A percentile compares a stretch with the other conserved stretches of the same genome.
Evolutionary conservation across 768 basidiomycete species (phyloP).

Genomic region (Boletus reticuloceps): DNA sequence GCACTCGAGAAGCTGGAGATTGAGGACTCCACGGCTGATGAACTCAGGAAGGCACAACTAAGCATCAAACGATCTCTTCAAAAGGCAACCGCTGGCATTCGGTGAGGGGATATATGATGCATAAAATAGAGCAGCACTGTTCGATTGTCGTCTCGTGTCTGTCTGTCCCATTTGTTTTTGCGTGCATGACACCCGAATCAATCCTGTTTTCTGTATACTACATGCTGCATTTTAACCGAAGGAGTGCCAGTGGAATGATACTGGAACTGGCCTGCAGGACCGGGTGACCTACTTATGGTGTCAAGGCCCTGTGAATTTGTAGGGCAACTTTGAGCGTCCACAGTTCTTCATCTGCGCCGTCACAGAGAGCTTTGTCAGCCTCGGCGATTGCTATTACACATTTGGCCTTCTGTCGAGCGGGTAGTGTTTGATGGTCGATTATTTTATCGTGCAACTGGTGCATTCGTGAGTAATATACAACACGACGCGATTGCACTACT

Average conservation of each 20-base stretch:
- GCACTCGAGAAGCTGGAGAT: constrained; percentile 99
- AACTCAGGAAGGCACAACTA: constrained; percentile 94
- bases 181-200: constrained; percentile 15
- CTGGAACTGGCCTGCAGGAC: neutral
- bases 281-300: constrained; percentile 7
- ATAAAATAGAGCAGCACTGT: constrained; percentile 17
- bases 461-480: constrained; percentile 6
- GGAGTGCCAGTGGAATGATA: neutral
- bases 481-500: constrained; percentile 17
- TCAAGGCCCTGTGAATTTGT: constrained; percentile 63
- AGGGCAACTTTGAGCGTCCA: constrained; percentile 92
- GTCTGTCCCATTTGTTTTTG: constrained; percentile 11
- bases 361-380: constrained; percentile 93
- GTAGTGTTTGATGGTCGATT: constrained; percentile 77
- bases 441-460: constrained; percentile 86
- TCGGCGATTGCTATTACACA: constrained; percentile 88
- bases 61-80: constrained; percentile 95
- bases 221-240: neutral
- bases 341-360: constrained; percentile 96
- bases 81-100: constrained; percentile 92
- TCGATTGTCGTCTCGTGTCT: constrained; percentile 15
- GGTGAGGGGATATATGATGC: constrained; percentile 42
- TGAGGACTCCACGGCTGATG: constrained; percentile 90
- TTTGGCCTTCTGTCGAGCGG: constrained; percentile 73
- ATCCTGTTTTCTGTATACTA: constrained; percentile 9